Conservation (phyloP, 2,329 filamentous ascomycete species). For the Phyllosticta citribraziliensis region DNA sequence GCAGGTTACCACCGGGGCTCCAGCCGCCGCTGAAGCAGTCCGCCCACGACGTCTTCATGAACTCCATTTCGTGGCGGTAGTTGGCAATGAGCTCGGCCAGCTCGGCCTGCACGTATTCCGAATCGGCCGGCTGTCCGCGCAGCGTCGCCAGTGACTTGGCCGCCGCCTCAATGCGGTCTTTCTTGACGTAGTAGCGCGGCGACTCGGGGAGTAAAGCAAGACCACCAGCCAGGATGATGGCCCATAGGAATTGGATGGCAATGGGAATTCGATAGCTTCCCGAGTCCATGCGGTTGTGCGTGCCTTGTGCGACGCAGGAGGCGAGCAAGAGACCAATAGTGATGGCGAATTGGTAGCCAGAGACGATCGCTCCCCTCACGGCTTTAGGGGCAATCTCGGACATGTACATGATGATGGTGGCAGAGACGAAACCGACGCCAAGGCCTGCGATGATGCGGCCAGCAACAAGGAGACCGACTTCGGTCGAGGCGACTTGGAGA, state of each 20-base stretch:
- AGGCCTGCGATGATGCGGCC: conserved; percentile 66
- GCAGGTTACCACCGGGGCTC: conserved; percentile 42
- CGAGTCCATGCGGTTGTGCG: conserved; percentile 51
- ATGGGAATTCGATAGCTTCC: conserved; percentile 65
- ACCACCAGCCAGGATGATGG: conserved; percentile 61
- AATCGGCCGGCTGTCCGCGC: conserved; percentile 63
- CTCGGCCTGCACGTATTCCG: conserved; percentile 67
- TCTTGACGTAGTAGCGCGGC: conserved; percentile 77
- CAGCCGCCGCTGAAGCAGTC: conserved; percentile 51
- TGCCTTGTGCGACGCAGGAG: conserved; percentile 63
- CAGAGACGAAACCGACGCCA: conserved; percentile 64
- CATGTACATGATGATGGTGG: conserved; percentile 61
- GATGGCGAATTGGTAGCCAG: conserved; percentile 75
- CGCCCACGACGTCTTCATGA: conserved; percentile 54
- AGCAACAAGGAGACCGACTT: conserved; percentile 55
- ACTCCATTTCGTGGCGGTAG: conserved; percentile 35
- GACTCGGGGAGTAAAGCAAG: conserved; percentile 74
- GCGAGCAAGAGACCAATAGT: conserved; percentile 70
- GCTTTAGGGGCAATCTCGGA: conserved; percentile 60
- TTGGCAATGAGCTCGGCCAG: conserved; percentile 82
- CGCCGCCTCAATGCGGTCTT: conserved; percentile 57
- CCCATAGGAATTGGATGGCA: conserved; percentile 70
- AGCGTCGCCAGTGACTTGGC: conserved; percentile 54
- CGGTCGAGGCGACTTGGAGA: conserved; percentile 51
- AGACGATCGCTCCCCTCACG: conserved; percentile 49